These are phyloP conservation scores for Entomortierella chlamydospora DNA, from an alignment of 192 early-diverging fungal species.

Conservation along the genomic window DNA sequence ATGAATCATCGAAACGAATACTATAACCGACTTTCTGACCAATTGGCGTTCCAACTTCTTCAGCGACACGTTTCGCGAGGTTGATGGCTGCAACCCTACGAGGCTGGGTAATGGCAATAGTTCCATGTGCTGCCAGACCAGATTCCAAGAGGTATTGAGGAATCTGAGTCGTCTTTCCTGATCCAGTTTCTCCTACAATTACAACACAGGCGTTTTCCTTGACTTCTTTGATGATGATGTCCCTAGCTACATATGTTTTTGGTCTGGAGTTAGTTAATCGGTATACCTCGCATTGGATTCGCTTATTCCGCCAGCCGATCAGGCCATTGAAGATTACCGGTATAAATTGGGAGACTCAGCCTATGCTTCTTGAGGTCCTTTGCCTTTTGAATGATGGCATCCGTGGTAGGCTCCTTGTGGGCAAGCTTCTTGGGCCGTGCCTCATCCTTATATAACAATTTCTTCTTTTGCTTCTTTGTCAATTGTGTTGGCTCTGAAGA, in stretches of 20 bases:
- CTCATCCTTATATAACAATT: conserved; percentile 14
- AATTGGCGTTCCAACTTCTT: conserved; percentile 78
- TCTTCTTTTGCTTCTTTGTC: conserved; percentile 38
- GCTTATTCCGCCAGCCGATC: too few species aligned
- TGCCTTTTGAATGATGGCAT: conserved; percentile 30
- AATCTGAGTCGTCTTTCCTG: conserved; percentile 99
- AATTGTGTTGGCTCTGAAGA: conserved; percentile 5
- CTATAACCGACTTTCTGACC: conserved; percentile 91
- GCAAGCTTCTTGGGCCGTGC: conserved; percentile 24
- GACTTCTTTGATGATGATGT: conserved; percentile 77
- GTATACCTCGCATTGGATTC: too few species aligned
- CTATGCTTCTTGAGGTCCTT: conserved; percentile 47
- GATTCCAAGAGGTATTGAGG: conserved; percentile 91
- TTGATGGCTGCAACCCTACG: conserved; percentile 88
- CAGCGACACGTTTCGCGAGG: conserved; percentile 80
- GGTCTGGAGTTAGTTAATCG: too few species aligned
- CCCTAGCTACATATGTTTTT: conserved; percentile 37
- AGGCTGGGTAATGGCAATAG: conserved; percentile 87
- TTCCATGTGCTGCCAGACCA: conserved; percentile 69
- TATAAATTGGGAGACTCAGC: conserved; percentile 33
- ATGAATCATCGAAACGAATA: conserved; percentile 96
- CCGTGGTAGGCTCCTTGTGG: conserved; percentile 34
- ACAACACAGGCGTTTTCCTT: conserved; percentile 94
- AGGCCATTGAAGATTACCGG: too few species aligned
- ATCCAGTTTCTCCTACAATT: conserved; percentile 98